Percentiles rank a stretch among this genome's conserved stretches.
Conservation (phyloP, 2,329 filamentous ascomycete species). For the Pseudogymnoascus sp. region DNA sequence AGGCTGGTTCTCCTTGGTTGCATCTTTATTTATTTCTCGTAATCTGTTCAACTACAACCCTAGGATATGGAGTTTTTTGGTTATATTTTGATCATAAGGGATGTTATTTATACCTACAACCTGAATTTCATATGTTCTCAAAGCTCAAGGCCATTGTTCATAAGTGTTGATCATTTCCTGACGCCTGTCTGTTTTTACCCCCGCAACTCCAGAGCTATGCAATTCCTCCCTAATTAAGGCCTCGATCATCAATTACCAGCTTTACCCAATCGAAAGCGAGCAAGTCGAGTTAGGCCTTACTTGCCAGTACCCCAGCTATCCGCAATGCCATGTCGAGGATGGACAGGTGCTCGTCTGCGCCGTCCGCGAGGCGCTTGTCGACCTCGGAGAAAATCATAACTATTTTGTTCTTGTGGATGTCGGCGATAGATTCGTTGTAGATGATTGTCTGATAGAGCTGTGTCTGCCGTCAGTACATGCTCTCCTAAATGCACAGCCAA, state of each 20-base stretch:
- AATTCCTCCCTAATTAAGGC: neutral
- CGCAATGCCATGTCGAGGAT: conserved; percentile 79
- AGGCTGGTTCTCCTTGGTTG: neutral
- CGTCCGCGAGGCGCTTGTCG: conserved; percentile 90
- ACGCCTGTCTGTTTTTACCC: neutral
- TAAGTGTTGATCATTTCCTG: conserved; percentile 4
- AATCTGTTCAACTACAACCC: neutral
- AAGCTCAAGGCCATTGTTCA: neutral
- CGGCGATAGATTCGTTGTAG: conserved; percentile 75
- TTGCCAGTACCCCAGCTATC: conserved; percentile 62
- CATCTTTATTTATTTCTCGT: too few species aligned
- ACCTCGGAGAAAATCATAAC: conserved; percentile 85
- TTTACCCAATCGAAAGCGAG: neutral
- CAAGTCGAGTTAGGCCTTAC: conserved; percentile 22
- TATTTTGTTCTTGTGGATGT: conserved; percentile 85
- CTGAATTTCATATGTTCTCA: neutral
- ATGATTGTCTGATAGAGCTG: conserved; percentile 77
- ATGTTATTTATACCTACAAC: neutral
- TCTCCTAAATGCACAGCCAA: neutral
- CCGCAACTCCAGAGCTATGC: conserved; percentile 13
- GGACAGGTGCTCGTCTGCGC: conserved; percentile 88
- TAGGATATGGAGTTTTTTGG: conserved; percentile 1
- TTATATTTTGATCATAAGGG: neutral
- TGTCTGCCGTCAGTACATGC: neutral
- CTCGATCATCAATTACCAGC: conserved; percentile 18